phyloP scores from a whole-genome alignment of 257 asterid species.

The Lantana camara region DNA sequence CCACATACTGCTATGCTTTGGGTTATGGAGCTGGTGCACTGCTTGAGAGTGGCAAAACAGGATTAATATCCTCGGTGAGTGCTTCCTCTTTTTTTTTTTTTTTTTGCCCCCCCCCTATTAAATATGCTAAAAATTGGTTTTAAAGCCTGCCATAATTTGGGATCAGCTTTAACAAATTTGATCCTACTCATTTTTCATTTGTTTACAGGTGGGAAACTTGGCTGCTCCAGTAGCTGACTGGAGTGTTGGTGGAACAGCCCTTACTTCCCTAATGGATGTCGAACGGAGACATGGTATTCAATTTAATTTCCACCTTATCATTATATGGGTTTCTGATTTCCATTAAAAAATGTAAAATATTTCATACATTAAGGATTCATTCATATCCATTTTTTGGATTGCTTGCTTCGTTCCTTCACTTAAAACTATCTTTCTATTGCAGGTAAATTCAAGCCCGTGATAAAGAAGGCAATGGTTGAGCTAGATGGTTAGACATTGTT shows the following conservation, averaged over 20 bases:
- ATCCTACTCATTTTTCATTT: background rate
- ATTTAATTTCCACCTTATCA: constrained; percentile 5
- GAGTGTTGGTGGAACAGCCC: constrained; percentile 97
- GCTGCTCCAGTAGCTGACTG: constrained; percentile 90
- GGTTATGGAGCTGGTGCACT: constrained; percentile 82
- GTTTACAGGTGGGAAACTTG: constrained; percentile 84
- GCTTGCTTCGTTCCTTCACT: background rate
- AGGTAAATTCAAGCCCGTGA: constrained; percentile 99
- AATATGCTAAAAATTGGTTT: background rate
- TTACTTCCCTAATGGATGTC: constrained; percentile 95
- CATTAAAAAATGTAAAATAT: background rate
- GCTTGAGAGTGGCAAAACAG: constrained; percentile 83
- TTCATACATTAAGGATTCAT: background rate
- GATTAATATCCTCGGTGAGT: constrained; percentile 69
- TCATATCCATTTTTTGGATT: background rate
- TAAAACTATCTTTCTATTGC: constrained; percentile 24
- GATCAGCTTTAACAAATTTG: background rate
- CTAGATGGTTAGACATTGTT: constrained; percentile 61
- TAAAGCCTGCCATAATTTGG: background rate
- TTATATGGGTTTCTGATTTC: background rate
- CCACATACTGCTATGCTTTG: constrained; percentile 79
- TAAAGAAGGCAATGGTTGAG: constrained; percentile 99
- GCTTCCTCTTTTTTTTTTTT: background rate
- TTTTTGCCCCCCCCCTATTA: no score
- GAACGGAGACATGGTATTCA: constrained; percentile 94